Evolutionary conservation across 768 basidiomycete species (phyloP).

Genomic region (Hypholoma fasciculare): DNA sequence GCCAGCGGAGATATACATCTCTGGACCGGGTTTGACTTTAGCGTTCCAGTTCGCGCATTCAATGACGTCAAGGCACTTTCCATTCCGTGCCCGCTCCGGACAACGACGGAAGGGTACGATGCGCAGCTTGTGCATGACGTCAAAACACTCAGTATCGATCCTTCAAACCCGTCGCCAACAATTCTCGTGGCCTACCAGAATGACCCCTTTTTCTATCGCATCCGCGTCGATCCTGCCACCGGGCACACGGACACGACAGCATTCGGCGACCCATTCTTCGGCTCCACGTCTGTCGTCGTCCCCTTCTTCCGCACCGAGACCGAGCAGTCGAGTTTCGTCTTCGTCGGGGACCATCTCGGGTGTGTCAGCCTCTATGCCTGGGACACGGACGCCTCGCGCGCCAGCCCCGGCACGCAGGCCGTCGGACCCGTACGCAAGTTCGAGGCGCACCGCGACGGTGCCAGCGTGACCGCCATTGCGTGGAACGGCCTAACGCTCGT

Average conservation of each 20-base stretch:
- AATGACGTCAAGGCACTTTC: slow-evolving; percentile 26
- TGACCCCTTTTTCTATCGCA: slow-evolving; percentile 52
- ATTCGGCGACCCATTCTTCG: slow-evolving; percentile 55
- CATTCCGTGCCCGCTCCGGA: slow-evolving; percentile 35
- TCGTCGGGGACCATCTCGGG: slow-evolving; percentile 68
- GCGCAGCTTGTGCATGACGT: slow-evolving; percentile 12
- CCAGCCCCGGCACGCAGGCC: background rate
- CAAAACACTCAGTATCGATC: slow-evolving; percentile 27
- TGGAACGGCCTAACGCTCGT: slow-evolving; percentile 61
- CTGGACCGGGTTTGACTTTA: slow-evolving; percentile 46
- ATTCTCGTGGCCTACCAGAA: slow-evolving; percentile 55
- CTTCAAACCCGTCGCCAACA: slow-evolving; percentile 21
- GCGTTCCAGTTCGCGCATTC: slow-evolving; percentile 13
- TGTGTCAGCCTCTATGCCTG: slow-evolving; percentile 64
- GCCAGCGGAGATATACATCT: slow-evolving; percentile 58
- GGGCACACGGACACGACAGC: slow-evolving; percentile 31
- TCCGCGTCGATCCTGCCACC: slow-evolving; percentile 35
- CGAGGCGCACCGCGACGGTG: slow-evolving; percentile 64
- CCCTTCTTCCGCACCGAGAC: slow-evolving; percentile 45
- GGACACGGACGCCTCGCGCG: slow-evolving; percentile 18
- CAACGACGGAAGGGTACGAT: slow-evolving; percentile 15
- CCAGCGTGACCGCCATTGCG: slow-evolving; percentile 58
- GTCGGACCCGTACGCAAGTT: slow-evolving; percentile 45
- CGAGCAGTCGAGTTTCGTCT: slow-evolving; percentile 46
- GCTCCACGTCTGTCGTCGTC: slow-evolving; percentile 47